Conservation (phyloP, 78 protist species). For the Dictyostelium intermedium region DNA sequence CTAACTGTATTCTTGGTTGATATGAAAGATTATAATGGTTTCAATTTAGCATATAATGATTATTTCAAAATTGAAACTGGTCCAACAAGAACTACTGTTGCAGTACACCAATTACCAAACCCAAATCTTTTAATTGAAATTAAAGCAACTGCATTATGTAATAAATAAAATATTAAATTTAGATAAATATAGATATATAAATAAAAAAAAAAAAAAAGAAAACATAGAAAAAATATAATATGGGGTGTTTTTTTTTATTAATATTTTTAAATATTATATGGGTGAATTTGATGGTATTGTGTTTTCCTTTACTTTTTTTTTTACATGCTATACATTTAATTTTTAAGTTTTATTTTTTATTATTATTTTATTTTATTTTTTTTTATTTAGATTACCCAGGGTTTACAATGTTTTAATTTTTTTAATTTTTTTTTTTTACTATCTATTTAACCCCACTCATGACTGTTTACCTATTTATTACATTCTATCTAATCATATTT, state of each 20-base stretch:
- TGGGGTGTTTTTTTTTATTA: too few relatives aligned
- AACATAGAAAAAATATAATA: too few relatives aligned
- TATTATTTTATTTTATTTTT: too few relatives aligned
- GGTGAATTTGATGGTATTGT: too few relatives aligned
- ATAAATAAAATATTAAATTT: conserved; percentile 8
- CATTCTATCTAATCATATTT: too few relatives aligned
- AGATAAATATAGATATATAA: too few relatives aligned
- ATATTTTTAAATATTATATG: too few relatives aligned
- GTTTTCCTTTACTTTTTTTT: too few relatives aligned
- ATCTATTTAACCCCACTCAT: background rate
- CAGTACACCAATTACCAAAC: conserved; percentile 85
- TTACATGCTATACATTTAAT: too few relatives aligned
- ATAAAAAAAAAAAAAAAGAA: background rate
- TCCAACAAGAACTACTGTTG: conserved; percentile 86
- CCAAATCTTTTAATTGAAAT: conserved; percentile 86
- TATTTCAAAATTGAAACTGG: conserved; percentile 81
- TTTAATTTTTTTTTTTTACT: too few relatives aligned
- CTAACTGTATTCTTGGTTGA: conserved; percentile 85
- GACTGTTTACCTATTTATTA: background rate
- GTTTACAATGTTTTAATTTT: background rate
- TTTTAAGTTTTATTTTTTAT: too few relatives aligned
- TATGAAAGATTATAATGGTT: conserved; percentile 81
- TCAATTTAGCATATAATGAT: conserved; percentile 74
- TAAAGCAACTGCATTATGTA: conserved; percentile 75
- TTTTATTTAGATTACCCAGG: too few relatives aligned